phyloP scores from a whole-genome alignment of 2,329 filamentous ascomycete species.

The Clonostachys rosea region DNA sequence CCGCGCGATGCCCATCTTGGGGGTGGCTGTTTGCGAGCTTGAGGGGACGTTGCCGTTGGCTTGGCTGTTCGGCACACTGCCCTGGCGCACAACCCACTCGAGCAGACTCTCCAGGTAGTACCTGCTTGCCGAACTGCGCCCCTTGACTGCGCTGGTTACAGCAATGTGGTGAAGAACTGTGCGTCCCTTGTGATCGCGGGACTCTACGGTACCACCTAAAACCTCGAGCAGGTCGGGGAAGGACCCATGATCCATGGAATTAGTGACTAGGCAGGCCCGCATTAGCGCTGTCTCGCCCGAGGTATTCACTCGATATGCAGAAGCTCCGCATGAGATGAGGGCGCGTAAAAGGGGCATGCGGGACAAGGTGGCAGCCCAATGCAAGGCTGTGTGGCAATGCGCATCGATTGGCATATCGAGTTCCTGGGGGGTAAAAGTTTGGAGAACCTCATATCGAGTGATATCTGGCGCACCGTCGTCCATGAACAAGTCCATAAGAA shows the following conservation, averaged over 20 bases:
- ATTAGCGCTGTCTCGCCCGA: slow-evolving; percentile 91
- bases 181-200: slow-evolving; percentile 81
- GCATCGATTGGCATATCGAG: slow-evolving; percentile 90
- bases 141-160: slow-evolving; percentile 91
- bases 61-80: slow-evolving; percentile 56
- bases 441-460: slow-evolving; percentile 71
- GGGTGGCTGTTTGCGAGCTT: slow-evolving; percentile 37
- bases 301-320: slow-evolving; percentile 81
- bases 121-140: slow-evolving; percentile 82
- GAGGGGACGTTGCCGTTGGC: slow-evolving; percentile 21
- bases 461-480: slow-evolving; percentile 67
- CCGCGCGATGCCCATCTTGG: slow-evolving; percentile 78
- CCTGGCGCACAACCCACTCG: slow-evolving; percentile 89
- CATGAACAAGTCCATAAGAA: slow-evolving; percentile 79
- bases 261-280: slow-evolving; percentile 87
- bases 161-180: slow-evolving; percentile 96
- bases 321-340: slow-evolving; percentile 79
- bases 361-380: slow-evolving; percentile 93
- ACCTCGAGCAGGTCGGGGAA: slow-evolving; percentile 90
- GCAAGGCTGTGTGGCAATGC: slow-evolving; percentile 83
- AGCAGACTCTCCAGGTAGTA: slow-evolving; percentile 94
- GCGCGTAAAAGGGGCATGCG: slow-evolving; percentile 78
- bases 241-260: slow-evolving; percentile 85
- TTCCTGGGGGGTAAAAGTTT: slow-evolving; percentile 71
- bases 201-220: slow-evolving; percentile 83